Base-by-base conservation (phyloP, 352 stramenopile species). In the Nothophytophthora sp. region DNA sequence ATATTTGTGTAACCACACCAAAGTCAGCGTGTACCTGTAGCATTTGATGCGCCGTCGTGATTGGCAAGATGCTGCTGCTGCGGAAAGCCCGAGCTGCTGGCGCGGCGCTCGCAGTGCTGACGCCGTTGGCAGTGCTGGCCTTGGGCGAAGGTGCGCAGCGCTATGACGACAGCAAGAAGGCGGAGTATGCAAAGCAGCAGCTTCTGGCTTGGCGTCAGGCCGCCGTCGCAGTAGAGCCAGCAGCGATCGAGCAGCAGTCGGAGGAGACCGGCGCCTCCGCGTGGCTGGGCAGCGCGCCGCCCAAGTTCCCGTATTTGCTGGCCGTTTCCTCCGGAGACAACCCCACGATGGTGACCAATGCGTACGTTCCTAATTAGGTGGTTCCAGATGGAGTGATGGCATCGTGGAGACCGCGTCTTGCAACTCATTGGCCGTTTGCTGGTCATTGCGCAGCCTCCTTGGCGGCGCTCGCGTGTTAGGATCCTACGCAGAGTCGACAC, bases 231-330 rank as follows among this genome's bases (percentile, higher is more conserved):
- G 32, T 37, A 4, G n/a, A n/a, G n/a, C 23, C 41, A 29, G 11
- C 36, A 57, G 12, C 15, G 28, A 60, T 5, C n/a, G n/a, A n/a
- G n/a, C n/a, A n/a, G n/a, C n/a, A n/a, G n/a, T 15, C 13, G 28
- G 62, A 28, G 34, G 20, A 41, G 18, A 25, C 33, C 10, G 53
- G 24, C 13, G 35, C 48, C 22, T 54, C 38, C 6, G 38, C 49
- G 37, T 91, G 76, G 81, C 62, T 91, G 30, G 55, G 73, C 40
- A 60, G 53, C 41, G 67, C 81, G 38, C 48, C 49, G 24, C 75
- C 81, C 12, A 77, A 76, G 49, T 88, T 92, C 24, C 81, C 81
- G 15, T 90, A 86, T 39, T 40, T 90, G 33, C 29, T 92, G 25
- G 74, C 70, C 9, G 59, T 82, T 10, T 86, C 81, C 0, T 30